These are phyloP conservation scores for Plantago rigida DNA, from an alignment of 305 asterid species.

Conservation along the genomic window DNA sequence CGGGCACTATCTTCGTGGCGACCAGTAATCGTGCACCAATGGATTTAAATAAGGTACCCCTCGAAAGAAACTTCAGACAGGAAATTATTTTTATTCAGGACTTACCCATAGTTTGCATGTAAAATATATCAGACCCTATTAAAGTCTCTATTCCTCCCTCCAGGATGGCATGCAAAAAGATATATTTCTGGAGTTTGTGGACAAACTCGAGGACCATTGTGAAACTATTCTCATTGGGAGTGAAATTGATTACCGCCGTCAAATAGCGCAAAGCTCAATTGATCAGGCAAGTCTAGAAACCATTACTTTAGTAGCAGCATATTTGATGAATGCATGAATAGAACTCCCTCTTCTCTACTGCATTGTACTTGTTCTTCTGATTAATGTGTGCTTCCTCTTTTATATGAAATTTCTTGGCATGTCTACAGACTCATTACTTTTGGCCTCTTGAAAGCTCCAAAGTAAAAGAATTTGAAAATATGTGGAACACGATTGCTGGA, in stretches of 20 bases:
- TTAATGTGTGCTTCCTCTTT: constrained; percentile 6
- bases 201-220: constrained; percentile 64
- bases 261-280: constrained; percentile 53
- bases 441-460: constrained; percentile 64
- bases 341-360: constrained; percentile 1
- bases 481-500: constrained; percentile 46
- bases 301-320: constrained; percentile 7
- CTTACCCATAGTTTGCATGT: background rate
- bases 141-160: constrained; percentile 12
- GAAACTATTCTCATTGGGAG: constrained; percentile 68
- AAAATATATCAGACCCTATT: background rate
- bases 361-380: constrained; percentile 9
- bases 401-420: constrained; percentile 21
- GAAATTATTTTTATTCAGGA: background rate
- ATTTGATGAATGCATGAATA: no score
- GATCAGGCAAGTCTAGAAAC: constrained; percentile 54
- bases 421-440: constrained; percentile 59
- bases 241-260: constrained; percentile 89
- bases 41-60: constrained; percentile 75
- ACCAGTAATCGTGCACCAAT: constrained; percentile 94
- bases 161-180: constrained; percentile 99
- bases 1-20: constrained; percentile 92
- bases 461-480: constrained; percentile 43
- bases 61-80: constrained; percentile 18
- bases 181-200: constrained; percentile 62